These are phyloP conservation scores for Ziziphus jujuba DNA, from an alignment of 306 rosid species.

Conservation along the genomic window DNA sequence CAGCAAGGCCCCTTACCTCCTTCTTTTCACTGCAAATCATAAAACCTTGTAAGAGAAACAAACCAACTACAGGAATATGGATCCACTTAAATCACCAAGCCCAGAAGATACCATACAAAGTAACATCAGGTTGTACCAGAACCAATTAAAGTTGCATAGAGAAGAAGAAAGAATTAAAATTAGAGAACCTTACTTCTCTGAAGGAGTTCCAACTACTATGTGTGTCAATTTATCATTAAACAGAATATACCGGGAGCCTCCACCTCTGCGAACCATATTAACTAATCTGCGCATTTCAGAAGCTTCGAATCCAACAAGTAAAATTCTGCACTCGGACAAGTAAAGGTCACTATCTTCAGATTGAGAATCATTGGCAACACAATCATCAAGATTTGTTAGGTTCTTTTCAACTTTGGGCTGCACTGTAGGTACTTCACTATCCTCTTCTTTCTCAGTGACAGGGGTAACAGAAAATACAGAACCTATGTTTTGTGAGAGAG, in stretches of 20 bases:
- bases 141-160: slow-evolving; percentile 7
- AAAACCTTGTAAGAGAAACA: slow-evolving; percentile 17
- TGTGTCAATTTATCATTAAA: slow-evolving; percentile 82
- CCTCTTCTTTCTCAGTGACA: slow-evolving; percentile 42
- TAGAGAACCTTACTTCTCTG: slow-evolving; percentile 62
- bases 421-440: slow-evolving; percentile 37
- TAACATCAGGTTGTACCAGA: neutral
- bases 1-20: slow-evolving; percentile 75
- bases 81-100: neutral
- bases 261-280: slow-evolving; percentile 85
- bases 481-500: slow-evolving; percentile 49
- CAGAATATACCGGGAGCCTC: slow-evolving; percentile 78
- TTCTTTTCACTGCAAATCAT: slow-evolving; percentile 69
- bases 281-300: slow-evolving; percentile 81
- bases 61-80: neutral
- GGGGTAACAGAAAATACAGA: slow-evolving; percentile 38
- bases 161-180: slow-evolving; percentile 3
- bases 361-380: slow-evolving; percentile 80
- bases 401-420: slow-evolving; percentile 43
- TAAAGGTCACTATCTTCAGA: slow-evolving; percentile 81
- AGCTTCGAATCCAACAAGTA: slow-evolving; percentile 79
- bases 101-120: neutral
- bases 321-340: slow-evolving; percentile 84
- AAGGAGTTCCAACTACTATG: slow-evolving; percentile 77
- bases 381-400: slow-evolving; percentile 46